A percentile compares a stretch with the other conserved stretches of the same genome.
These are phyloP conservation scores for Chrysosporium keratinophilum DNA, from an alignment of 2,329 filamentous ascomycete genomes.

Conservation along the genomic window DNA sequence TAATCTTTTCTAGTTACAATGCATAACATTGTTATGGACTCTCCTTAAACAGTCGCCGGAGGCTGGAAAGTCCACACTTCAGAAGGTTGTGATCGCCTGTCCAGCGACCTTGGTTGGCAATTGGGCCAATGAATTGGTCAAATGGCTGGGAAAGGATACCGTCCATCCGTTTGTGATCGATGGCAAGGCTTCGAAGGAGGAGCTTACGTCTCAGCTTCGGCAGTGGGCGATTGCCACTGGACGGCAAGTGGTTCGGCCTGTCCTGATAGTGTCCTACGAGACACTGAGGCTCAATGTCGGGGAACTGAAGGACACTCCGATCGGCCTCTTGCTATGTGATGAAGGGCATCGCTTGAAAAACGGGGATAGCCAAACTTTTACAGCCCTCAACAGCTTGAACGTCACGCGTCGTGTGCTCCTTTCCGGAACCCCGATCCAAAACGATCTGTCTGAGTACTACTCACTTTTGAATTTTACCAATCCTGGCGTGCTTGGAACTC, in stretches of 20 bases:
- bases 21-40: slow-evolving; percentile 94
- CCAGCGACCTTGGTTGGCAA: slow-evolving; percentile 94
- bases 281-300: slow-evolving; percentile 85
- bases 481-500: slow-evolving; percentile 77
- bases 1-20: slow-evolving; percentile 54
- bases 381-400: slow-evolving; percentile 77
- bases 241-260: slow-evolving; percentile 78
- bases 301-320: slow-evolving; percentile 77
- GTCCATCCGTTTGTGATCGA: slow-evolving; percentile 92
- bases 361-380: slow-evolving; percentile 90
- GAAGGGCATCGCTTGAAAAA: slow-evolving; percentile 97
- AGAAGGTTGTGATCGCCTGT: slow-evolving; percentile 94
- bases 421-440: slow-evolving; percentile 94
- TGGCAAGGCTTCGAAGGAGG: slow-evolving; percentile 90
- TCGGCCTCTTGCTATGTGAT: slow-evolving; percentile 87
- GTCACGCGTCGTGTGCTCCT: slow-evolving; percentile 87
- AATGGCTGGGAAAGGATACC: slow-evolving; percentile 90
- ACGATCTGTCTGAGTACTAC: slow-evolving; percentile 97
- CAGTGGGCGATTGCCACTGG: slow-evolving; percentile 92
- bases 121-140: slow-evolving; percentile 93
- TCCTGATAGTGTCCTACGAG: slow-evolving; percentile 96
- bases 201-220: slow-evolving; percentile 75
- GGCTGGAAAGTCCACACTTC: slow-evolving; percentile 84
- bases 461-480: slow-evolving; percentile 94
- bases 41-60: slow-evolving; percentile 90